phyloP scores from a whole-genome alignment of 805 yeast genomes.

The Cyberlindnera meyerae region DNA sequence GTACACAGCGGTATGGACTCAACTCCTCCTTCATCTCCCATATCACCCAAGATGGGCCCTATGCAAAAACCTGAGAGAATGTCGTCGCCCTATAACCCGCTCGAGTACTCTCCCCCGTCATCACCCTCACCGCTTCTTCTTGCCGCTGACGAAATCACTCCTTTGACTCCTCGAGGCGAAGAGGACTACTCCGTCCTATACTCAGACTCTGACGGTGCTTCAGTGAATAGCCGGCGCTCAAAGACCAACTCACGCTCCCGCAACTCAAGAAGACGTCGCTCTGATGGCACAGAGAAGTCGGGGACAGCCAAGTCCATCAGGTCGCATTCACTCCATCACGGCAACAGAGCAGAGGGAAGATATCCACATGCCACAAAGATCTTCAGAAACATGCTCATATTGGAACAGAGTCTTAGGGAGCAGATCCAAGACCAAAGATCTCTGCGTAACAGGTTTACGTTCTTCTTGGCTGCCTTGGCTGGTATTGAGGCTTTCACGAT shows the following conservation, averaged over 20 bases:
- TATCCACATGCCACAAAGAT: constrained; percentile 60
- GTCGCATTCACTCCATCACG: constrained; percentile 22
- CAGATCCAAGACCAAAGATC: constrained; percentile 72
- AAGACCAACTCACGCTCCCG: neutral
- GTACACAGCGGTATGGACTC: no score
- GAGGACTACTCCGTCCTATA: constrained; percentile 24
- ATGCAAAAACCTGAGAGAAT: constrained; percentile 1
- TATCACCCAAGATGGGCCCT: neutral
- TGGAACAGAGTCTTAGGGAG: constrained; percentile 80
- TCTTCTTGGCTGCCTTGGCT: constrained; percentile 36
- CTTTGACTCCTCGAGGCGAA: constrained; percentile 25
- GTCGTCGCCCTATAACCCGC: neutral
- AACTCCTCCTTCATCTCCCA: constrained; percentile 2
- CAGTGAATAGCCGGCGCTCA: constrained; percentile 15
- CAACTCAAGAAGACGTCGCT: constrained; percentile 11
- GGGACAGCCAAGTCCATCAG: constrained; percentile 19
- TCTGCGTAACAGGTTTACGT: constrained; percentile 45
- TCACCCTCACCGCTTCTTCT: constrained; percentile 22
- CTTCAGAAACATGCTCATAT: constrained; percentile 71
- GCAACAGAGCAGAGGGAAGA: constrained; percentile 20
- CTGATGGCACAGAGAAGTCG: constrained; percentile 23
- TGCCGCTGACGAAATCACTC: constrained; percentile 22
- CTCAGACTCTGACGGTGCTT: constrained; percentile 29
- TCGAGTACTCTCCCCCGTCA: constrained; percentile 5
- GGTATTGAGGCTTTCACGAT: constrained; percentile 36